Evolutionary conservation across 1,139 yeast genomes (phyloP), one percentile per base, ranked within the genome.

Genomic region (Waltiozyma sp.): DNA sequence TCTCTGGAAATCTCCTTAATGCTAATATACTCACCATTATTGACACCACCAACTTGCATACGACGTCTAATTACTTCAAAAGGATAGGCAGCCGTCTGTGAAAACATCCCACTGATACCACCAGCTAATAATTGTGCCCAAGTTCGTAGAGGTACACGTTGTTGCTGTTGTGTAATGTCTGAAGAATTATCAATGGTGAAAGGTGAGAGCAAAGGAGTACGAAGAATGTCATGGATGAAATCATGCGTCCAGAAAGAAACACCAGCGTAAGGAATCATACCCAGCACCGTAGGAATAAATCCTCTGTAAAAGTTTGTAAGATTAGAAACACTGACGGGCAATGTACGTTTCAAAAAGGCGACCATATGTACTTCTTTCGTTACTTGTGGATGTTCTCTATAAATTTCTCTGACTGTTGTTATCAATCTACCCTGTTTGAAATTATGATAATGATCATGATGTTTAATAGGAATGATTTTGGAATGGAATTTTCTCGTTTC

Each of bases 191-290:
- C 46, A 47, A 86, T 83, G 0, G 95, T 77, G 51, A 75, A 75
- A 15, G 68, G 65, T 2, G 78, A 68, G 13, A 87, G 60, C 16
- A 55, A 49, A 19, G 69, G 68, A 15, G 81, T 69, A 48, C 96
- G 70, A 57, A 91, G 76, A 2, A 89, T 59, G 63, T 91, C 99
- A 61, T 89, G 97, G 47, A 89, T 70, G 45, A 80, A 62, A 63
- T 91, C 99, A 61, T 91, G 97, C 3, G 96, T 85, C 65, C 89
- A 85, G 57, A 91, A 91, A 1, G 96, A 85, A 2, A 89, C 96
- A 11, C 99, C 99, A 1, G 99, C 98, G 59, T 91, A 91, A 1
- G 98, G 98, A 18, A 91, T 71, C 95, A 91, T 89, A 15, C 99
- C 99, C 37, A 88, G 59, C 36, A 91, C 80, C 0, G 99, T 91